Evolutionary conservation across 129 eudicot genomes (phyloP), one percentile per base, ranked within the genome.

Genomic region (Rutidosis leptorrhynchoides): DNA sequence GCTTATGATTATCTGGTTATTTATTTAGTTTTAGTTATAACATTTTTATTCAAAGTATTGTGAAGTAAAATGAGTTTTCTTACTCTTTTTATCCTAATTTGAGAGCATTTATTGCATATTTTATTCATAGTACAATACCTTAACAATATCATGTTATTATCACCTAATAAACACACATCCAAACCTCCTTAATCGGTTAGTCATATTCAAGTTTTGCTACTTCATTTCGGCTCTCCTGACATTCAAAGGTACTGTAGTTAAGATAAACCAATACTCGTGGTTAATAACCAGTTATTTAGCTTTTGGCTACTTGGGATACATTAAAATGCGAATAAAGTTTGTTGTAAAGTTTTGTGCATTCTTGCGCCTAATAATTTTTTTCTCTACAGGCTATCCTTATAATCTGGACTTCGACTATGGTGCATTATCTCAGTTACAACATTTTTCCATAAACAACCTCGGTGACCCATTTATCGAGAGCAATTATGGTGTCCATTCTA

Each of bases 391-490:
- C 3, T 93, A 93, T 79, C 98, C 98, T 16, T 93, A 88, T 69
- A 93, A 93, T 72, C 78, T 93, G 69, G 98, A 93, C 78, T 93
- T 93, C 67, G 98, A 93, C 67, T 93, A 88, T 79, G 98, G 98
- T 62, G 96, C 98, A 46, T 81, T 93, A 27, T 75, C 79, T 24
- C 98, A 93, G 61, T 79, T 93, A 78, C 98, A 88, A 65, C 98
- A 93, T 84, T 93, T 90, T 80, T 88, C 98, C 45, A 93, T 93
- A 2, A 93, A 93, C 77, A 93, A 93, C 69, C 89, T 93, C 2
- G 98, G 98, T 17, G 98, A 93, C 80, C 98, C 98, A 20, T 92
- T 92, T 67, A 92, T 92, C 23, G 98, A 93, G 79, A 93, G 98
- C 85, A 93, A 93, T 74, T 93, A 93, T 57, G 98, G 95, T 55